Conservation (phyloP, 805 yeast species). For the Saccharomycopsis oosterbeekiorum region DNA sequence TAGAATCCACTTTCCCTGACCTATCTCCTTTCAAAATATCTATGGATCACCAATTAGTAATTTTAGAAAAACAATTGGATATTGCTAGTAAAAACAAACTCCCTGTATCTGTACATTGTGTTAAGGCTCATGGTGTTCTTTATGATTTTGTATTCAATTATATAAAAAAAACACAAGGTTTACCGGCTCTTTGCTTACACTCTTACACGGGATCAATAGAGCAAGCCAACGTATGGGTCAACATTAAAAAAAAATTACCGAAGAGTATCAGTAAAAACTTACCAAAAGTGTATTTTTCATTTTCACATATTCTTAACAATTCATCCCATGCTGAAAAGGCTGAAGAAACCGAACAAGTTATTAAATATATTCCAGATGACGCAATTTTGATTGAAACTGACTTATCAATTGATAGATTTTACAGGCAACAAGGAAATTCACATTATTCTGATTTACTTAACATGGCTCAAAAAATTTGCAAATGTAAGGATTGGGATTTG, state of each 20-base stretch:
- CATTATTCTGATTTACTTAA: not conserved
- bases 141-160: conserved; percentile 32
- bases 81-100: conserved; percentile 40
- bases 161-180: conserved; percentile 18
- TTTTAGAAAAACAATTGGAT: conserved; percentile 42
- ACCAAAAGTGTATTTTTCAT: conserved; percentile 36
- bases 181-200: conserved; percentile 53
- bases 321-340: conserved; percentile 23
- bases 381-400: conserved; percentile 47
- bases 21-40: conserved; percentile 43
- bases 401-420: conserved; percentile 23
- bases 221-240: conserved; percentile 43
- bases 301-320: conserved; percentile 40
- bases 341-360: conserved; percentile 22
- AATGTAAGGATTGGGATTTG: conserved; percentile 6
- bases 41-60: conserved; percentile 52
- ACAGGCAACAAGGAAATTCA: not conserved
- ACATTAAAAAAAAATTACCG: conserved; percentile 22
- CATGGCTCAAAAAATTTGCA: conserved; percentile 2
- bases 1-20: conserved; percentile 11
- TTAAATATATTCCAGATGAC: conserved; percentile 28
- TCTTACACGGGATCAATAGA: conserved; percentile 81
- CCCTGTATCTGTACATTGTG: conserved; percentile 76
- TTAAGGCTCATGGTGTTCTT: conserved; percentile 60
- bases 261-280: conserved; percentile 8